phyloP scores from a whole-genome alignment of 2,329 filamentous ascomycete genomes.

The Monosporascus sp. region DNA sequence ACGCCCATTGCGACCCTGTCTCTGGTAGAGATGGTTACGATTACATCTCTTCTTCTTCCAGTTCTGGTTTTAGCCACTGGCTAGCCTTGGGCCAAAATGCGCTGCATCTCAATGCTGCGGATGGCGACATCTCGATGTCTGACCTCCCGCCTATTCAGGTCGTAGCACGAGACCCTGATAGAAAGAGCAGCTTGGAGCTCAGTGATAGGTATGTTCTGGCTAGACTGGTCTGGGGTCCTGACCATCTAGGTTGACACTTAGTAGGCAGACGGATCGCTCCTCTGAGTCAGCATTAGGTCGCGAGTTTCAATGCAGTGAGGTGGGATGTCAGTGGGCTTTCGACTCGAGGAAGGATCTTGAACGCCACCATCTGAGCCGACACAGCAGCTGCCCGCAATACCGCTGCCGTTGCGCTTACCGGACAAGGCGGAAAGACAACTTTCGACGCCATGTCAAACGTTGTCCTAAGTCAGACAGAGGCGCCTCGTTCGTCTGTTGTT shows the following conservation, averaged over 20 bases:
- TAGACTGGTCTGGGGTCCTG: background rate
- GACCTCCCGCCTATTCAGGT: background rate
- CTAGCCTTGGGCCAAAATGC: background rate
- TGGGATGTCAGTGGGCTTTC: background rate
- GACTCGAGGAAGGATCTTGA: background rate
- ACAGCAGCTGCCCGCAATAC: background rate
- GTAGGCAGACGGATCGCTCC: background rate
- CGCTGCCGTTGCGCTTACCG: background rate
- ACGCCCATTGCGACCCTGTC: background rate
- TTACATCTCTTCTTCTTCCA: background rate
- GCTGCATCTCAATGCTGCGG: background rate
- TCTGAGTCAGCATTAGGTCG: background rate
- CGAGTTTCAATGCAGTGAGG: background rate
- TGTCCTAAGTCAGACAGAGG: background rate
- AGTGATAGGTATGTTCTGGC: background rate
- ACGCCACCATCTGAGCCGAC: background rate
- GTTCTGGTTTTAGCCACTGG: background rate
- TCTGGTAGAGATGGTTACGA: background rate
- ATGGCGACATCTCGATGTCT: background rate
- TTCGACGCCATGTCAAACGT: background rate
- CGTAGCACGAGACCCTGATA: background rate
- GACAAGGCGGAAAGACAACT: background rate
- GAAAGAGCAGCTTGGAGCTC: background rate
- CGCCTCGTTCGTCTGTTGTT: background rate
- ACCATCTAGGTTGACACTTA: background rate